phyloP scores from a whole-genome alignment of 768 basidiomycete genomes.

The Suillus brevipes region DNA sequence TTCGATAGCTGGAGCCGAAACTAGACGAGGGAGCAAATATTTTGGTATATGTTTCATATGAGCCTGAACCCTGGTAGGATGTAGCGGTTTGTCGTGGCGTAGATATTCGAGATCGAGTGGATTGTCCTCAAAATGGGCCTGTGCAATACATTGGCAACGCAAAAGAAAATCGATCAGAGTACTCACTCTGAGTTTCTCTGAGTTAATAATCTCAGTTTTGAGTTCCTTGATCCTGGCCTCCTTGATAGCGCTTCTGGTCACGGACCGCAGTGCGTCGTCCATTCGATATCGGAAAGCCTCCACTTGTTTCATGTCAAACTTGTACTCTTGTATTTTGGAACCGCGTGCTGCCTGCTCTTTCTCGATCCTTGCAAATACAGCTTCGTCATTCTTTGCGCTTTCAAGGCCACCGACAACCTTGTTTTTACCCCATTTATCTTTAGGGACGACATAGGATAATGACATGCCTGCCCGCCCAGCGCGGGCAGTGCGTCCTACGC shows the following conservation, averaged over 20 bases:
- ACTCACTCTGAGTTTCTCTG: conserved; percentile 91
- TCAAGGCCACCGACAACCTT: conserved; percentile 69
- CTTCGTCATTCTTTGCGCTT: conserved; percentile 76
- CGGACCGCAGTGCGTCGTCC: conserved; percentile 91
- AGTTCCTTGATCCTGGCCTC: conserved; percentile 95
- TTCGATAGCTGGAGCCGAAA: conserved; percentile 43
- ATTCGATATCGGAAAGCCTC: conserved; percentile 97
- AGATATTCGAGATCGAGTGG: conserved; percentile 90
- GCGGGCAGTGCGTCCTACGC: conserved; percentile 94
- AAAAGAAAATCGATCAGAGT: not conserved
- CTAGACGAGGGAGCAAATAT: conserved; percentile 85
- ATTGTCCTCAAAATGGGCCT: conserved; percentile 99
- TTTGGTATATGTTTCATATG: conserved; percentile 97
- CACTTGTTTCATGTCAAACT: conserved; percentile 93
- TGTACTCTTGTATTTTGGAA: conserved; percentile 76
- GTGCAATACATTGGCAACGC: conserved; percentile 12
- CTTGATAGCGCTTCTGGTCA: conserved; percentile 81
- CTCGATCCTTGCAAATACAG: conserved; percentile 59
- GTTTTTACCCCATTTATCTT: conserved; percentile 67
- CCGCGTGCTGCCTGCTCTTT: conserved; percentile 64
- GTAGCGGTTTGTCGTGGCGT: conserved; percentile 91
- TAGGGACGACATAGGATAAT: conserved; percentile 82
- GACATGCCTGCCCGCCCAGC: conserved; percentile 93
- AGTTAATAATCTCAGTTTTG: conserved; percentile 90
- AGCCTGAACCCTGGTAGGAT: conserved; percentile 84